Evolutionary conservation across 768 basidiomycete species (phyloP).

Genomic region (Trametes cinnabarina): DNA sequence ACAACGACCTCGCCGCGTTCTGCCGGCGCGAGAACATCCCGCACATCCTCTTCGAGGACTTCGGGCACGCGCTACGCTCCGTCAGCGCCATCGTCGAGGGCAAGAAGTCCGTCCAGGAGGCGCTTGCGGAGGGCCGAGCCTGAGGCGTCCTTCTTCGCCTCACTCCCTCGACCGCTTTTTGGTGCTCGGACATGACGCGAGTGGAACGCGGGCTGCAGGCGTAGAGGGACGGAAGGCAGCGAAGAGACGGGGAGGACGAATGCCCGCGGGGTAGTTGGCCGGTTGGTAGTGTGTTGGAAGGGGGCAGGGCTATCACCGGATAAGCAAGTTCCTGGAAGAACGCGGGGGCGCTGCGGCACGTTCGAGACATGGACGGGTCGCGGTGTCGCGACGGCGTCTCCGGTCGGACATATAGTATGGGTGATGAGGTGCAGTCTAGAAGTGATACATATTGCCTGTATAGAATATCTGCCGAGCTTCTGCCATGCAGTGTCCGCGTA

Average conservation of each 20-base stretch:
- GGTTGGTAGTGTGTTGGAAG: neutral
- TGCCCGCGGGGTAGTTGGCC: too few relatives aligned
- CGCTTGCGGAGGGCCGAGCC: slow-evolving; percentile 26
- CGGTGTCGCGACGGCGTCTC: neutral
- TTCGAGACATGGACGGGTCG: neutral
- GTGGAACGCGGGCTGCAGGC: too few relatives aligned
- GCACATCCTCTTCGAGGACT: slow-evolving; percentile 77
- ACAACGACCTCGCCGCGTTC: slow-evolving; percentile 85
- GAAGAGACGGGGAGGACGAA: neutral
- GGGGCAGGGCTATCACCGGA: neutral
- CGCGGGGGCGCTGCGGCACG: slow-evolving; percentile 5
- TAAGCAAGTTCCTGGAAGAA: neutral
- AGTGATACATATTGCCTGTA: too few relatives aligned
- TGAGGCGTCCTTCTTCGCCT: neutral
- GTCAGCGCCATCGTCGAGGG: slow-evolving; percentile 74
- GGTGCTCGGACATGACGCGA: too few relatives aligned
- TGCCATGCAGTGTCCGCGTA: too few relatives aligned
- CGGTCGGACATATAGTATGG: neutral
- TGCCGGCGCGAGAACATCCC: slow-evolving; percentile 77
- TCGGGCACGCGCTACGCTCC: slow-evolving; percentile 55
- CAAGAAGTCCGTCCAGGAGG: slow-evolving; percentile 54
- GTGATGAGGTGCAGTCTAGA: too few relatives aligned
- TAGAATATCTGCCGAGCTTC: too few relatives aligned
- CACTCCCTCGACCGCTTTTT: too few relatives aligned
- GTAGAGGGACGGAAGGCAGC: too few relatives aligned